phyloP scores from a whole-genome alignment of 2,329 filamentous ascomycete genomes.

The Microsporum audouinii region DNA sequence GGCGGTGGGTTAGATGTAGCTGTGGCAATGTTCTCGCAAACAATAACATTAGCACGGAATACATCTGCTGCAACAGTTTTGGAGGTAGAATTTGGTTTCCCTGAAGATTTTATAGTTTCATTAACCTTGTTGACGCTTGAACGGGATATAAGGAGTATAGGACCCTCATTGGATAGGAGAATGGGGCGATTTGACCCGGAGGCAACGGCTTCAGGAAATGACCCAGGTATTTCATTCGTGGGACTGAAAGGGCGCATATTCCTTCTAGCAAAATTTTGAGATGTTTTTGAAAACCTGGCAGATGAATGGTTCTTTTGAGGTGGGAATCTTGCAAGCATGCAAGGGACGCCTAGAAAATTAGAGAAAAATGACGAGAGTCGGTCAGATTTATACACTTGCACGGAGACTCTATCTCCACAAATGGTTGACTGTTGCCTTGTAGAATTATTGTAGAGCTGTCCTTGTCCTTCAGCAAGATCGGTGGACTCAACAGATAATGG shows the following conservation, averaged over 20 bases:
- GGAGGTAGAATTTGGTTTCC: constrained; percentile 10
- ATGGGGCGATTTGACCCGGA: constrained; percentile 48
- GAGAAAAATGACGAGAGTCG: constrained; percentile 69
- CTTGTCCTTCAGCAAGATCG: constrained; percentile 23
- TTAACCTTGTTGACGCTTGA: constrained; percentile 73
- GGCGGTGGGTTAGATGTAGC: constrained; percentile 14
- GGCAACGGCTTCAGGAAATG: constrained; percentile 36
- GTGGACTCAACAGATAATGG: neutral
- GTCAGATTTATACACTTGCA: constrained; percentile 56
- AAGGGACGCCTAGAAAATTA: constrained; percentile 61
- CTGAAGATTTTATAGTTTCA: constrained; percentile 50
- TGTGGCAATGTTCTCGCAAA: constrained; percentile 43
- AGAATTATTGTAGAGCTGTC: constrained; percentile 39
- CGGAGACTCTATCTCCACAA: constrained; percentile 66
- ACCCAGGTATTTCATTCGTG: constrained; percentile 43
- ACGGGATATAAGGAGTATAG: constrained; percentile 72
- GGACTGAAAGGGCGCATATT: constrained; percentile 24
- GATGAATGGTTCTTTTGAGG: constrained; percentile 42
- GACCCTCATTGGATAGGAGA: constrained; percentile 82
- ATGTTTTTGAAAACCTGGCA: constrained; percentile 55
- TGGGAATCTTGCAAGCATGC: constrained; percentile 73
- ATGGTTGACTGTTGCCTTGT: constrained; percentile 51
- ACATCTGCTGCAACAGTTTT: constrained; percentile 57
- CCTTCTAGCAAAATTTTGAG: neutral
- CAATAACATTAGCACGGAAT: constrained; percentile 80